These are phyloP conservation scores for Silene uniflora DNA, from an alignment of 148 eudicot species.

Conservation along the genomic window DNA sequence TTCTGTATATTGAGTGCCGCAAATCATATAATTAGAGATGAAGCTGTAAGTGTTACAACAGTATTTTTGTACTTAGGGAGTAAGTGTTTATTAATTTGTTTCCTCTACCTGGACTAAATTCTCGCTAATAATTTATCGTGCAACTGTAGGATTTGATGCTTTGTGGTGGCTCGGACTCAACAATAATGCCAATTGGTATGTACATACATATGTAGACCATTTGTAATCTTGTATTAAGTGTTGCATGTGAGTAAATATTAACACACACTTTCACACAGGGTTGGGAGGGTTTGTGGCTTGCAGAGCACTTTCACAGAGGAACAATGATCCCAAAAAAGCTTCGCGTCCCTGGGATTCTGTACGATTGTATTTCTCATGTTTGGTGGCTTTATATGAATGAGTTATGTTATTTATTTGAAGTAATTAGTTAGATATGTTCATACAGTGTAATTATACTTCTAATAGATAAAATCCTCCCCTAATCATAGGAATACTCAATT, in stretches of 20 bases:
- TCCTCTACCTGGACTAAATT: conserved; percentile 1
- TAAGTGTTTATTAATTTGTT: conserved; percentile 5
- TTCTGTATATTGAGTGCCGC: conserved; percentile 89
- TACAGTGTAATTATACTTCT: neutral
- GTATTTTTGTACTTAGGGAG: conserved; percentile 6
- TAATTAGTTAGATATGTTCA: neutral
- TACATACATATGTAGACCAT: conserved; percentile 26
- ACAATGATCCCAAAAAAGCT: conserved; percentile 83
- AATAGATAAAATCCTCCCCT: neutral
- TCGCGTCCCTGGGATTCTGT: conserved; percentile 96
- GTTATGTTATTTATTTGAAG: neutral
- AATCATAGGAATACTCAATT: neutral
- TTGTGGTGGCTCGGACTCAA: conserved; percentile 95
- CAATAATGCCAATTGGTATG: conserved; percentile 89
- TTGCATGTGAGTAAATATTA: too few relatives aligned
- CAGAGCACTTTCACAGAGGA: conserved; percentile 87
- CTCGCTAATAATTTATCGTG: neutral
- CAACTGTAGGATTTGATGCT: conserved; percentile 83
- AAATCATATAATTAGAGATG: conserved; percentile 91
- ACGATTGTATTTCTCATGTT: conserved; percentile 21
- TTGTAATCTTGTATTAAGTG: conserved; percentile 7
- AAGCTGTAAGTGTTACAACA: conserved; percentile 67
- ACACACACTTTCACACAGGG: conserved; percentile 43
- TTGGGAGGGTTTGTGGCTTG: conserved; percentile 95
- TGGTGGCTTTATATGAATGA: neutral